Evolutionary conservation across 805 yeast genomes (phyloP).

Genomic region (Debaryomyces hansenii): DNA sequence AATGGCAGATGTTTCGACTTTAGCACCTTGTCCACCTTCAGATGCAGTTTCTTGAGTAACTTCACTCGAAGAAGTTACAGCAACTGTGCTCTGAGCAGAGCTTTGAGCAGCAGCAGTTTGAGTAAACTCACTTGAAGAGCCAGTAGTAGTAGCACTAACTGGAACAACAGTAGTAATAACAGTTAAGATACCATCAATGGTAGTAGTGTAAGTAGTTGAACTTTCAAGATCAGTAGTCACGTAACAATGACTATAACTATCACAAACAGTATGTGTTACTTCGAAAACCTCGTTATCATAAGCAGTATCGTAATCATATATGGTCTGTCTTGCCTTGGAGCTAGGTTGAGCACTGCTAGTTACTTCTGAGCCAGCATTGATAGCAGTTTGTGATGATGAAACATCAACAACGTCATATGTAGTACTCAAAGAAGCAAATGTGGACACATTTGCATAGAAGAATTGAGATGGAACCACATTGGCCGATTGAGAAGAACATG

Average conservation of each 20-base stretch:
- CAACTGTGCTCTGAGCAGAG: not conserved
- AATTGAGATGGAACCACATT: slow-evolving; percentile 21
- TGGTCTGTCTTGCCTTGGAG: slow-evolving; percentile 9
- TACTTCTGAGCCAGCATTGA: not conserved
- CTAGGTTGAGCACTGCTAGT: not conserved
- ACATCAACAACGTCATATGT: slow-evolving; percentile 9
- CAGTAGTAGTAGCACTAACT: slow-evolving; percentile 5
- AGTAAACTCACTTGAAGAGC: not conserved
- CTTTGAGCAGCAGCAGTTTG: not conserved
- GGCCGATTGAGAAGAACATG: slow-evolving; percentile 10
- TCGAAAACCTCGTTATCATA: slow-evolving; percentile 16
- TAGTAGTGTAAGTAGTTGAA: slow-evolving; percentile 34
- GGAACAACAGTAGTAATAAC: slow-evolving; percentile 35
- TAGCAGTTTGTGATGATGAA: not conserved
- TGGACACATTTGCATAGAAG: slow-evolving; percentile 15
- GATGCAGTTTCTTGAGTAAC: not conserved
- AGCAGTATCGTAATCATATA: slow-evolving; percentile 24
- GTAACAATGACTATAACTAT: slow-evolving; percentile 24
- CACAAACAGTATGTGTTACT: slow-evolving; percentile 34
- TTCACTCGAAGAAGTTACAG: not conserved
- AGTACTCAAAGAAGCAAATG: slow-evolving; percentile 3
- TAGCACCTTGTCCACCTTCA: not conserved
- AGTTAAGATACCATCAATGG: slow-evolving; percentile 40
- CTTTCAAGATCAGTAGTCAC: slow-evolving; percentile 34
- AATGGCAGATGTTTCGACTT: not conserved